Evolutionary conservation across 352 stramenopile species (phyloP), one percentile per base, ranked within the genome.

Genomic region (Peronosclerospora sorghi): DNA sequence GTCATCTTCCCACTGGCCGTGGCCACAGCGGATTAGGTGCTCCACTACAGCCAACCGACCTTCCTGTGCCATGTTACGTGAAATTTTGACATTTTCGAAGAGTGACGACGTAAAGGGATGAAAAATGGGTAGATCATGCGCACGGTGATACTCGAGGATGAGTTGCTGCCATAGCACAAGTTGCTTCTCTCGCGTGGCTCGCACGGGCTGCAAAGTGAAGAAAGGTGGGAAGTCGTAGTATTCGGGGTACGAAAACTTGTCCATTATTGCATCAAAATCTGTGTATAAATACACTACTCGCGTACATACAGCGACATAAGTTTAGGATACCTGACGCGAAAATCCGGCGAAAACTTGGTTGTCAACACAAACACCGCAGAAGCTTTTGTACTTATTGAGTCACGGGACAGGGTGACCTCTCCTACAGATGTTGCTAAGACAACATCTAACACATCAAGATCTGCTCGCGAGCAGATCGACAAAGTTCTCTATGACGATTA

Each of bases 141-240:
- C 66, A 46, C 75, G 77, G 51, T 91, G 79, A 56, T 83, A 88
- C 56, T 91, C 76, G 14, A 91, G 65, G 26, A 91, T 71, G 20
- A 91, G 63, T 57, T 87, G 68, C 68, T 87, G 81, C 79, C 79
- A 91, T 26, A 91, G 61, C 44, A 86, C 68, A 47, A 91, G 66
- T 55, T 91, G 79, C 62, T 91, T 91, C 64, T 91, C 79, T 27
- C 79, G 71, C 27, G 79, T 91, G 21, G 68, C 73, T 6, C 79
- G 79, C 50, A 91, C 74, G 27, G 79, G 79, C 49, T 91, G 79
- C 38, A 91, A 58, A 69, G 79, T 91, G 60, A 89, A 91, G 51
- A 91, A 91, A 13, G 79, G 79, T 20, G 79, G 79, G 43, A 91
- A 91, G 54, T 88, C 65, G 65, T 87, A 88, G 57, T 87, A 87